A percentile compares a stretch with the other conserved stretches of the same genome.
phyloP scores from a whole-genome alignment of 805 yeast genomes.

The Saturnispora zaruensis region DNA sequence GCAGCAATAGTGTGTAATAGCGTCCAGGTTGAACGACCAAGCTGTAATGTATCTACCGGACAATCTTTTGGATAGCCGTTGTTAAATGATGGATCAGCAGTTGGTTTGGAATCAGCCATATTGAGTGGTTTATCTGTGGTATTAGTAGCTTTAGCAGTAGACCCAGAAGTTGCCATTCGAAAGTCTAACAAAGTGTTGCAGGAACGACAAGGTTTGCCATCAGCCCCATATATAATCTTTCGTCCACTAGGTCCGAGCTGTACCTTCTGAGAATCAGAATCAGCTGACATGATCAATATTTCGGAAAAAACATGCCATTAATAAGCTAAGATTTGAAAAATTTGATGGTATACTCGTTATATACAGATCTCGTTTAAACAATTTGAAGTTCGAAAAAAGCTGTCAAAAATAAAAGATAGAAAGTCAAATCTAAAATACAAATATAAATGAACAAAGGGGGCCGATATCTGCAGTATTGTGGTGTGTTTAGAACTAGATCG shows the following conservation, averaged over 20 bases:
- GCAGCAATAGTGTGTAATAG: conserved; percentile 87
- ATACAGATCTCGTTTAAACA: not conserved
- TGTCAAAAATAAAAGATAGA: not conserved
- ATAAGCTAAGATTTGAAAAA: not conserved
- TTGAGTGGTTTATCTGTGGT: conserved; percentile 8
- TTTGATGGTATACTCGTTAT: not conserved
- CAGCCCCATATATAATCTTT: conserved; percentile 67
- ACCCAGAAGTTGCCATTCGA: conserved; percentile 42
- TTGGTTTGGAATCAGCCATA: conserved; percentile 16
- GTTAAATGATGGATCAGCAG: conserved; percentile 14
- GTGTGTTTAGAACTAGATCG: conserved; percentile 22
- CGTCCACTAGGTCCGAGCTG: conserved; percentile 52
- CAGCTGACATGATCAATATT: conserved; percentile 4
- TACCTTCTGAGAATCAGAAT: conserved; percentile 25
- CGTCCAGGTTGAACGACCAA: conserved; percentile 91
- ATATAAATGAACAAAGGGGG: not conserved
- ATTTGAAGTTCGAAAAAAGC: not conserved
- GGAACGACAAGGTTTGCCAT: conserved; percentile 96
- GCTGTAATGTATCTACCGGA: conserved; percentile 77
- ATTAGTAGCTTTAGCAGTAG: conserved; percentile 12
- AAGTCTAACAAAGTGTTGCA: conserved; percentile 81
- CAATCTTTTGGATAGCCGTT: conserved; percentile 38
- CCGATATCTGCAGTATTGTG: not conserved
- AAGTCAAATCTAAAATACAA: conserved; percentile 1
- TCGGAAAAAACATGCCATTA: not conserved